Evolutionary conservation across 1,284 basidiomycete species (phyloP), one percentile per base, ranked within the genome.

Genomic region (Heterobasidion parviporum): DNA sequence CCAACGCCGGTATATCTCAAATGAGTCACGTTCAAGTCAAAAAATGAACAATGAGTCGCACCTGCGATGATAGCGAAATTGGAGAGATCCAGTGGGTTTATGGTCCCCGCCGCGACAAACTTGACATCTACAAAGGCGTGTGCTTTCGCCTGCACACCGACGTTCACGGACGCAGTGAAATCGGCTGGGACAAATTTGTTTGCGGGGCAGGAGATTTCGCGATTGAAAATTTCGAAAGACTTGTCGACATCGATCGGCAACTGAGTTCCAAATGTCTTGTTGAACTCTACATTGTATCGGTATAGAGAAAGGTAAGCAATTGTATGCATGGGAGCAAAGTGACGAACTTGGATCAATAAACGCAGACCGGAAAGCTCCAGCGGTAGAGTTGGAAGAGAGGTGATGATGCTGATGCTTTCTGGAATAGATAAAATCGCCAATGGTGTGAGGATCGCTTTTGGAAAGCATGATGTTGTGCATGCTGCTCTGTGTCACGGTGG

Each of bases 121-220:
- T 78, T 78, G 46, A 79, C 64, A 20, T 65, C 64, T n/a, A 74
- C 65, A 2, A 64, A 59, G 0, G 70, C 72, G 51, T 67, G 54
- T 5, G 64, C 72, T 48, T 74, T 72, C 5, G 73, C 72, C 32
- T 72, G 63, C 0, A 77, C 70, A 56, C 74, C 70, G 8, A 77
- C 69, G 14, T 72, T 71, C 14, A 75, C 60, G 15, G 66, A 62
- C 0, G 69, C 76, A 6, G 60, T 61, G 50, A 72, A 62, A 15
- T 53, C 45, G 3, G 56, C 59, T n/a, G 59, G 59, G 16, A 57
- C 57, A 16, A 57, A 50, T 1, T 63, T 63, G 20, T 60, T 58
- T 35, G 67, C 65, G 2, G 72, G 68, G 64, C 78, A 82, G n/a
- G 64, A 57, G 50, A 80, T 59, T 12, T 65, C 66, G 48, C 71